Conservation (phyloP, 2,329 filamentous ascomycete species). For the Pseudofabraea citricarpa region DNA sequence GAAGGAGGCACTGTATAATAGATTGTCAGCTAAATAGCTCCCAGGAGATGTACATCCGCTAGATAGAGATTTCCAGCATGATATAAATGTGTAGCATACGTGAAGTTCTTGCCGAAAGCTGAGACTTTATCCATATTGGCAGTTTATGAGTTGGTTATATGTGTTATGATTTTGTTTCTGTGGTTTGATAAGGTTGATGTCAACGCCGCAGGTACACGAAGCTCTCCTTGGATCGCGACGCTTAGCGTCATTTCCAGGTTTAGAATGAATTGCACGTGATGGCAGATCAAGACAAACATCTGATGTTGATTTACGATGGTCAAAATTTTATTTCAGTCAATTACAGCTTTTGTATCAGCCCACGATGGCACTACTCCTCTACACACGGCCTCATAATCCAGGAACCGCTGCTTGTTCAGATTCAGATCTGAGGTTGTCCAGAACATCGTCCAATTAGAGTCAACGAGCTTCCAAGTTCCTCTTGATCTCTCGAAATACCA, state of each 20-base stretch:
- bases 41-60: constrained; percentile 9
- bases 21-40: constrained; percentile 34
- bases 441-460: constrained; percentile 96
- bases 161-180: constrained; percentile 13
- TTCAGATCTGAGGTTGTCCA: constrained; percentile 77
- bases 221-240: neutral
- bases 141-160: constrained; percentile 5
- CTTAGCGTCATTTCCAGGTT: neutral
- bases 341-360: constrained; percentile 52
- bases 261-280: no score
- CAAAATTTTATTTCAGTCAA: constrained; percentile 42
- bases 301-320: neutral
- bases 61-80: constrained; percentile 5
- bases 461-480: constrained; percentile 76
- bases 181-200: constrained; percentile 4
- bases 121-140: constrained; percentile 62
- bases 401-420: constrained; percentile 48
- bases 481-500: constrained; percentile 95
- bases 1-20: constrained; percentile 71
- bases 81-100: constrained; percentile 37
- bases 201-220: neutral
- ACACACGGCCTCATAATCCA: constrained; percentile 74
- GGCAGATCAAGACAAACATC: neutral
- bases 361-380: constrained; percentile 58
- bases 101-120: constrained; percentile 67